A percentile compares a stretch with the other conserved stretches of the same genome.
Evolutionary conservation across 306 rosid genomes (phyloP).

Genomic region (Cyamopsis tetragonoloba): DNA sequence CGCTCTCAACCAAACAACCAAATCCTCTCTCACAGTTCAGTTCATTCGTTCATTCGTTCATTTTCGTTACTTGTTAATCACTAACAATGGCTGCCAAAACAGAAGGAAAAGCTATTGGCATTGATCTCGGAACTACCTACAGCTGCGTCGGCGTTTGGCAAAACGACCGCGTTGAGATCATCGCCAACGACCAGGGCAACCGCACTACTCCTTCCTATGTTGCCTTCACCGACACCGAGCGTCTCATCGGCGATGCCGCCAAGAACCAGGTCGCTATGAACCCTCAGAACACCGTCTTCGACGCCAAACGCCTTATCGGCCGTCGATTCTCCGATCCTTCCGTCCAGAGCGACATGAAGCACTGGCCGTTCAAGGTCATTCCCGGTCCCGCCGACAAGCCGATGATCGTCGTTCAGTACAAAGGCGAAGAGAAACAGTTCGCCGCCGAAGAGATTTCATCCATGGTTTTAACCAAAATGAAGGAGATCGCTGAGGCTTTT

Average conservation of each 20-base stretch:
- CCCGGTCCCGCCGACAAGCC: constrained; percentile 45
- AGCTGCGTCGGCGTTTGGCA: constrained; percentile 56
- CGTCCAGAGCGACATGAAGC: constrained; percentile 39
- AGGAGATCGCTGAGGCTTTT: constrained; percentile 45
- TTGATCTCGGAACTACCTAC: constrained; percentile 54
- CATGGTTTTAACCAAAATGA: constrained; percentile 42
- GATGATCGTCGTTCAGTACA: constrained; percentile 41
- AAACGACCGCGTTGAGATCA: constrained; percentile 53
- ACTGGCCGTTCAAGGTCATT: constrained; percentile 44
- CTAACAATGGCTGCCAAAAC: constrained; percentile 43
- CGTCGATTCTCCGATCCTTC: constrained; percentile 38
- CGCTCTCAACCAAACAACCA: neutral
- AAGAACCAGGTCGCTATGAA: constrained; percentile 60
- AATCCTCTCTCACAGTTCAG: neutral
- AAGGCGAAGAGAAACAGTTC: constrained; percentile 46
- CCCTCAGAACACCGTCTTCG: constrained; percentile 48
- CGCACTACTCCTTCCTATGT: constrained; percentile 52
- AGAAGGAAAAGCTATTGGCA: constrained; percentile 42
- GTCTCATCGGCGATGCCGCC: constrained; percentile 46
- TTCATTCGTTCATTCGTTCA: neutral
- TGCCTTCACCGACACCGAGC: constrained; percentile 47
- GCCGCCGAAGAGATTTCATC: constrained; percentile 46
- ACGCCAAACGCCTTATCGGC: constrained; percentile 43
- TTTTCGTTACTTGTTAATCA: no score
- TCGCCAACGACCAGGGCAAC: constrained; percentile 53